phyloP scores from a whole-genome alignment of 163 green algal genomes.

The Trebouxiophyceae sp. region DNA sequence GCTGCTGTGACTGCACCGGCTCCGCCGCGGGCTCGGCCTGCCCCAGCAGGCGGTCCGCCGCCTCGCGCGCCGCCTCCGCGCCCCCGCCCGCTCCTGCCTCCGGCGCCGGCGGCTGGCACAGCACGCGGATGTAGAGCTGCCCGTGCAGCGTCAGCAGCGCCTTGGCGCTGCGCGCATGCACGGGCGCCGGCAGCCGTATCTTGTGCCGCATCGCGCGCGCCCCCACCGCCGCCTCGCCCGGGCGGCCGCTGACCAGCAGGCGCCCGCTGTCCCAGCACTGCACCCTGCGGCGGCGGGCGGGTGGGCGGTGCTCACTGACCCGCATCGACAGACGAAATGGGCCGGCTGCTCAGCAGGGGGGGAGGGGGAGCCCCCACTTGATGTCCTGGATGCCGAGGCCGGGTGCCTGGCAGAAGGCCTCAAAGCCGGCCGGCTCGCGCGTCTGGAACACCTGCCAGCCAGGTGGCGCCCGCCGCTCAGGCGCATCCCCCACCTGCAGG shows the following conservation, averaged over 20 bases:
- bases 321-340: not conserved
- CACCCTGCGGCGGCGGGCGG: not conserved
- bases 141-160: slow-evolving; percentile 1
- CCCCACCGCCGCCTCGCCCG: not conserved
- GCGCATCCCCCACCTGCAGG: too few relatives aligned
- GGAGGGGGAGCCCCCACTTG: not conserved
- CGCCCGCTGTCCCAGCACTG: not conserved
- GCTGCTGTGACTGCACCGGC: too few relatives aligned
- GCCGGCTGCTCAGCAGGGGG: not conserved
- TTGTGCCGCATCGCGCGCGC: not conserved
- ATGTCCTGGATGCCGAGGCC: not conserved
- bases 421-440: not conserved
- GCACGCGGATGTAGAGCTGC: slow-evolving; percentile 4
- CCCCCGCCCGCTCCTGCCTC: too few relatives aligned
- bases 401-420: not conserved
- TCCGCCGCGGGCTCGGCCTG: too few relatives aligned
- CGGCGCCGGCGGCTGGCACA: too few relatives aligned
- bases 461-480: too few relatives aligned
- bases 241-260: not conserved
- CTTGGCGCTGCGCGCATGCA: not conserved
- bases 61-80: too few relatives aligned
- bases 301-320: not conserved
- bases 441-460: not conserved
- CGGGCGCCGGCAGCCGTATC: not conserved
- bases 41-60: too few relatives aligned